A percentile compares a stretch with the other conserved stretches of the same genome.
These are phyloP conservation scores for Pelargonium fulgidum DNA, from an alignment of 441 rosid species.

Conservation along the genomic window DNA sequence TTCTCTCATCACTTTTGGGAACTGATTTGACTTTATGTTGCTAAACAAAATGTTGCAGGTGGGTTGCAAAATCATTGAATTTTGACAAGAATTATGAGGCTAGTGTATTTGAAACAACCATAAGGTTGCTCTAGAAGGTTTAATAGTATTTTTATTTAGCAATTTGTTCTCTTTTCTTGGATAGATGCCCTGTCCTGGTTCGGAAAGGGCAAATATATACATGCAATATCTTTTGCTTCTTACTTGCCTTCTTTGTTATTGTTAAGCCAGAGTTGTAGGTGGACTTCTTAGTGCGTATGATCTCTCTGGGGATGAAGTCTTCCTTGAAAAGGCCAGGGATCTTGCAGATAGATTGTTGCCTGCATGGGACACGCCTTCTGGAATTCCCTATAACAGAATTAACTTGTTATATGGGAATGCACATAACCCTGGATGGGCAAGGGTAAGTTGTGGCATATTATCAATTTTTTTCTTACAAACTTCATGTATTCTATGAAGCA, in stretches of 20 bases:
- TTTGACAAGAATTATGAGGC: constrained; percentile 1
- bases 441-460: not conserved
- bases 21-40: not conserved
- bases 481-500: too few species aligned
- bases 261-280: not conserved
- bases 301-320: not conserved
- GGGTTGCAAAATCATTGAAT: constrained; percentile 4
- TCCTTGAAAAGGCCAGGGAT: constrained; percentile 5
- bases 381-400: constrained; percentile 5
- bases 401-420: constrained; percentile 6
- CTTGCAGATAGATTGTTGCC: constrained; percentile 3
- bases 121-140: constrained; percentile 6
- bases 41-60: not conserved
- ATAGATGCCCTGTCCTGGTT: not conserved
- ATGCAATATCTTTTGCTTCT: not conserved
- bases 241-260: not conserved
- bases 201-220: too few species aligned
- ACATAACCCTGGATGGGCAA: not conserved
- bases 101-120: constrained; percentile 1
- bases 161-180: constrained; percentile 4
- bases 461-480: too few species aligned
- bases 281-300: constrained; percentile 5
- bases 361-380: constrained; percentile 8
- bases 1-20: not conserved
- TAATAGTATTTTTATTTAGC: not conserved